Evolutionary conservation across 192 early-diverging fungal species (phyloP).

Genomic region (Dispira parvispora): DNA sequence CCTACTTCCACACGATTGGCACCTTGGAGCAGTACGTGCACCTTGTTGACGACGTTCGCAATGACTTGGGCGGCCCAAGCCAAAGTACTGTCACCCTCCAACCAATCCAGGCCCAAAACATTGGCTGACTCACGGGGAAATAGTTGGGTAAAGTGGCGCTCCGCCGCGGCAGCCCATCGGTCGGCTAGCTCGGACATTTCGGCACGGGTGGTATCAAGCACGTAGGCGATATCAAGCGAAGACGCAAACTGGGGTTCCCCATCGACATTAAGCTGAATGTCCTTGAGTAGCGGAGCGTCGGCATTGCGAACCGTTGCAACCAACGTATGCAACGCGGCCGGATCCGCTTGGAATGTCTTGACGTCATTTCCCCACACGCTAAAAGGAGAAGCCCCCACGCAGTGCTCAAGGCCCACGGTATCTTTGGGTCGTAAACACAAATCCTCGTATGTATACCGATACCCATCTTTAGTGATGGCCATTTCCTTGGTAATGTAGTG

Average conservation of each 20-base stretch:
- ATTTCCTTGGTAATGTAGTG: not conserved
- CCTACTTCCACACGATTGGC: slow-evolving; percentile 62
- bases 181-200: slow-evolving; percentile 23
- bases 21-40: slow-evolving; percentile 47
- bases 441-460: slow-evolving; percentile 11
- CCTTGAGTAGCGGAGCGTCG: not conserved
- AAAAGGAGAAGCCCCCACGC: not conserved
- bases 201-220: slow-evolving; percentile 29
- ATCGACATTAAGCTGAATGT: not conserved
- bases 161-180: slow-evolving; percentile 31
- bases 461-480: not conserved
- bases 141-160: slow-evolving; percentile 24
- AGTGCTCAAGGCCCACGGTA: not conserved
- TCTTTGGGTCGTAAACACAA: not conserved
- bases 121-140: slow-evolving; percentile 17
- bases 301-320: not conserved
- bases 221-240: slow-evolving; percentile 30
- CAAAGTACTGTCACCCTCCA: slow-evolving; percentile 26
- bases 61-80: slow-evolving; percentile 32
- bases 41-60: slow-evolving; percentile 36
- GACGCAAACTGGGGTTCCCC: slow-evolving; percentile 16
- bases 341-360: not conserved
- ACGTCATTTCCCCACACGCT: not conserved
- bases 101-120: slow-evolving; percentile 14
- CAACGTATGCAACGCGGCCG: not conserved